Conservation (phyloP, 805 yeast genomes). For the Monosporozyma servazzii region DNA sequence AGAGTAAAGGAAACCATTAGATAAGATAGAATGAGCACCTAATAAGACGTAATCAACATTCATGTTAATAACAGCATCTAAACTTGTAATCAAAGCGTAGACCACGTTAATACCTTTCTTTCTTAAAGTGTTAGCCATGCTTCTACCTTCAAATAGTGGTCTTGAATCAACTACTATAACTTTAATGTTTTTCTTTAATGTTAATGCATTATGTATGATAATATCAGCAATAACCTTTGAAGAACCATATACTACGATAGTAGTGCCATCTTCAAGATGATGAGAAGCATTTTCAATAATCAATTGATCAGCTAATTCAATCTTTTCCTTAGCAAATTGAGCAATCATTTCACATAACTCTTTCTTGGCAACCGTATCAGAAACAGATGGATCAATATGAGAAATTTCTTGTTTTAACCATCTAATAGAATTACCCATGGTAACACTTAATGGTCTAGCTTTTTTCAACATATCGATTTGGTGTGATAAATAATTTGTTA, state of each 20-base stretch:
- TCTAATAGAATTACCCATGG: conserved; percentile 97
- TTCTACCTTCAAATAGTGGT: conserved; percentile 89
- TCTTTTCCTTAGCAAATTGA: conserved; percentile 72
- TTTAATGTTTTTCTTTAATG: conserved; percentile 57
- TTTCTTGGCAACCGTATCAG: conserved; percentile 50
- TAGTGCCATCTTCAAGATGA: conserved; percentile 68
- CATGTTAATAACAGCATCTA: conserved; percentile 72
- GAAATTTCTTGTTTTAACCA: conserved; percentile 95
- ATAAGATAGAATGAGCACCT: conserved; percentile 95
- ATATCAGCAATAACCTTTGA: conserved; percentile 75
- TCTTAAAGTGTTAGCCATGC: conserved; percentile 56
- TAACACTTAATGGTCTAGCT: conserved; percentile 81
- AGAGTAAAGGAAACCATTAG: conserved; percentile 87
- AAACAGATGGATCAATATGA: conserved; percentile 60
- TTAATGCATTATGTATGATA: conserved; percentile 57
- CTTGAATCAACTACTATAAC: conserved; percentile 87
- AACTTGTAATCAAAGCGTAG: conserved; percentile 70
- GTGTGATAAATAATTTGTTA: conserved; percentile 78
- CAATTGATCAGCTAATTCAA: conserved; percentile 72
- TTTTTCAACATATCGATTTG: conserved; percentile 89
- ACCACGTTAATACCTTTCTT: conserved; percentile 56
- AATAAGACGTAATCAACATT: conserved; percentile 77
- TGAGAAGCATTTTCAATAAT: conserved; percentile 72
- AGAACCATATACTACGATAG: conserved; percentile 80
- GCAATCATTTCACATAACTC: conserved; percentile 61